Base-by-base conservation (phyloP, 495 filamentous ascomycete species). In the Aspergillus indologenus region DNA sequence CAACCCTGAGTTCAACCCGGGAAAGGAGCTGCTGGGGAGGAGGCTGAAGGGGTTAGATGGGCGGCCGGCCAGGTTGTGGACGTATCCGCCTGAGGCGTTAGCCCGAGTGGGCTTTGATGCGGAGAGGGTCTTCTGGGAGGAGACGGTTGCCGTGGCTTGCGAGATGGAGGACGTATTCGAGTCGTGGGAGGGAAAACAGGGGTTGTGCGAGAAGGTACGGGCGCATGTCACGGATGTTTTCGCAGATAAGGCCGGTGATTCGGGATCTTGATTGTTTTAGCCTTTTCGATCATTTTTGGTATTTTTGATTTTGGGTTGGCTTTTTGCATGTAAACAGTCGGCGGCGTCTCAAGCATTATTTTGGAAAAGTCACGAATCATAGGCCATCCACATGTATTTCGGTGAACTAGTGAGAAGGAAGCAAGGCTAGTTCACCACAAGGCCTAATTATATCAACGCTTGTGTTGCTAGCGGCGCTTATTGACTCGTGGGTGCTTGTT, bases 1-100 rank as follows among this genome's bases (percentile, higher is more conserved):
- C 58, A 65, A 63, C 18, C 71, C 73, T 26, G 74, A 79, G 56
- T 70, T 77, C 46, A 74, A 80, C 57, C 74, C 77, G 6, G 60
- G 53, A 6, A 59, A 63, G 2, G 59, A 63, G 0, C 31, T 69
- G 12, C 5, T 61, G n/a, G 59, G 59, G 1, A 22, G 23, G 1
- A 57, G 55, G 20, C 31, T 57, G 48, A 18, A 0, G 2, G 53
- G 54, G 12, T 53, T 61, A 21, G 54, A 61, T 34, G 43, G 54
- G 40, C 21, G 24, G 1, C 54, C 47, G 5, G 56, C 59, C 1
- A 29, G 54, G 22, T 23, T 61, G 18, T 60, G 58, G 58, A 60
- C 52, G 14, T 43, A 60, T 44, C 58, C 58, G 29, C 19, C 52
- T n/a, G 26, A 50, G 45, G 58, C 58, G 18, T 50, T 55, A 45